phyloP scores from a whole-genome alignment of 2,329 filamentous ascomycete species.

The Pyrenophora teres region DNA sequence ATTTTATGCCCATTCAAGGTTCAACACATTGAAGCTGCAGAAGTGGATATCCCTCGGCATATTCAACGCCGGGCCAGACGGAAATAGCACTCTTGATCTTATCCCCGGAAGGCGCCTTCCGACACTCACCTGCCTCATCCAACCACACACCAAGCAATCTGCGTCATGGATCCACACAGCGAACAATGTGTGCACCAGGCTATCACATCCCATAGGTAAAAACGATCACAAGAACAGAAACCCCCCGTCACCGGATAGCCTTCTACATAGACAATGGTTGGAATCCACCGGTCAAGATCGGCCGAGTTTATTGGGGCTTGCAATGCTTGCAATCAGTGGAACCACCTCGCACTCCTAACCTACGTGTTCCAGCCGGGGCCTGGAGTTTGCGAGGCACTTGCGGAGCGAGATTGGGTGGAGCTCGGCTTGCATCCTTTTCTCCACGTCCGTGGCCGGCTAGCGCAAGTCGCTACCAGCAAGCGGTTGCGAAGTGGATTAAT shows the following conservation, averaged over 20 bases:
- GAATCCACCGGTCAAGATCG: too few relatives aligned
- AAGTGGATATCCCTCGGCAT: slow-evolving; percentile 1
- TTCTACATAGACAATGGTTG: too few relatives aligned
- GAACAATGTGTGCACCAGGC: too few relatives aligned
- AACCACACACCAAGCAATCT: background rate
- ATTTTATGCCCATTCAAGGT: background rate
- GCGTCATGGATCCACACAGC: slow-evolving; percentile 3
- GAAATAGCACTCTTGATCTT: background rate
- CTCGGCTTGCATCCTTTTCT: slow-evolving; percentile 1
- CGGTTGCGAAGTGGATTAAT: background rate
- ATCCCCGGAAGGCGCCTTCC: slow-evolving; percentile 4
- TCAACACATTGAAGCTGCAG: background rate
- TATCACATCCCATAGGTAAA: too few relatives aligned
- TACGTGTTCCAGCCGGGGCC: too few relatives aligned
- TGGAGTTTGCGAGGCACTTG: background rate
- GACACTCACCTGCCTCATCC: slow-evolving; percentile 1
- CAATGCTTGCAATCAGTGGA: too few relatives aligned
- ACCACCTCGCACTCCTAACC: too few relatives aligned
- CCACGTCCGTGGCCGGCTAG: slow-evolving; percentile 8
- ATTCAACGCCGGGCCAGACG: background rate
- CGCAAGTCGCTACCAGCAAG: background rate
- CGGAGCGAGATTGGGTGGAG: background rate
- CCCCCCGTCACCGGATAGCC: too few relatives aligned
- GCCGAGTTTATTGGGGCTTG: too few relatives aligned
- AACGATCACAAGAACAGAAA: too few relatives aligned